Conservation (phyloP, 1,284 basidiomycete species). For the Trichosporon asahii region DNA sequence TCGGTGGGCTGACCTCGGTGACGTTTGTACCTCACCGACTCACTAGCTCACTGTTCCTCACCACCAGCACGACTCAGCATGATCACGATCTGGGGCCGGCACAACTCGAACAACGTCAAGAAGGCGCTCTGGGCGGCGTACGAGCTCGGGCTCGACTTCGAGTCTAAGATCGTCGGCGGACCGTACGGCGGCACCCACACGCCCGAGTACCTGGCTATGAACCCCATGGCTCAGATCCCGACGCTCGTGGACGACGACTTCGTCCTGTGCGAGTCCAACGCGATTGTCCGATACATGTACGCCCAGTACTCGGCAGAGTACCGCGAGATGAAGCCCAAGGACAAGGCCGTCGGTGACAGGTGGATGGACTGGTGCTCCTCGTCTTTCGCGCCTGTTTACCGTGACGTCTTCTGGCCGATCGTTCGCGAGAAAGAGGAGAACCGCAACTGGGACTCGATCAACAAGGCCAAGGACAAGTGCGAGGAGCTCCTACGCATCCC, state of each 20-base stretch:
- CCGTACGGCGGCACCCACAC: conserved; percentile 14
- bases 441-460: conserved; percentile 12
- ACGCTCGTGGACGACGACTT: conserved; percentile 19
- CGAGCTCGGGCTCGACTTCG: conserved; percentile 16
- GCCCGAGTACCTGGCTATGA: conserved; percentile 16
- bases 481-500: conserved; percentile 5
- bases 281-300: conserved; percentile 23
- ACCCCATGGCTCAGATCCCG: conserved; percentile 20
- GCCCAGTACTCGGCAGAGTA: conserved; percentile 10
- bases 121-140: conserved; percentile 20
- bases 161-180: conserved; percentile 12
- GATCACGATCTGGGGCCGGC: conserved; percentile 23
- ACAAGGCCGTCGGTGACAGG: conserved; percentile 10
- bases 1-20: background rate
- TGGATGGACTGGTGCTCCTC: conserved; percentile 22
- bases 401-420: conserved; percentile 12
- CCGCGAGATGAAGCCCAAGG: background rate
- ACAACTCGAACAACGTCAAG: conserved; percentile 22
- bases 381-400: background rate
- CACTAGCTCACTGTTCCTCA: background rate
- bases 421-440: conserved; percentile 14
- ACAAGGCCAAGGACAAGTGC: background rate
- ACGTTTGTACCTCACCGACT: background rate
- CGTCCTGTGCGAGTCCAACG: conserved; percentile 20
- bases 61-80: background rate